Conservation (phyloP, 495 filamentous ascomycete species). For the Evernia prunastri region DNA sequence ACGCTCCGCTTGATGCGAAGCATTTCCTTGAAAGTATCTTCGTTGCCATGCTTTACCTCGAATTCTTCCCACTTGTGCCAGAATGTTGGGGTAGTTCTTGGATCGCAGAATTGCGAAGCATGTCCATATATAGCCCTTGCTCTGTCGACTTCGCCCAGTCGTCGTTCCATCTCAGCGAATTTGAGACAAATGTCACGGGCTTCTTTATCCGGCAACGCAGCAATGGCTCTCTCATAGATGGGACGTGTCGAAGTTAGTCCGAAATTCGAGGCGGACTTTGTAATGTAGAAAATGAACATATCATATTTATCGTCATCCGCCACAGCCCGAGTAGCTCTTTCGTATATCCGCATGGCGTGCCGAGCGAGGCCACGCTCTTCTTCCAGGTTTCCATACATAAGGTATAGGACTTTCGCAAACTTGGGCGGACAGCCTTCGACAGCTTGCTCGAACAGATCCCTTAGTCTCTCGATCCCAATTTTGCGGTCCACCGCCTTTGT, state of each 20-base stretch:
- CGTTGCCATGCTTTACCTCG: conserved; percentile 95
- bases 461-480: conserved; percentile 86
- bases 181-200: conserved; percentile 98
- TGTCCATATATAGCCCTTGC: conserved; percentile 94
- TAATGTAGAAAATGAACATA: conserved; percentile 99
- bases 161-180: conserved; percentile 97
- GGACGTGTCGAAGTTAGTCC: conserved; percentile 90
- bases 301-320: conserved; percentile 91
- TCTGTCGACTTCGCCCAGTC: conserved; percentile 93
- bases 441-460: conserved; percentile 96
- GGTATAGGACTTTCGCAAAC: conserved; percentile 90
- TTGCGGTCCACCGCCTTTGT: conserved; percentile 95
- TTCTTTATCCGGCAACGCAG: conserved; percentile 85
- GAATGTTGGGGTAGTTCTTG: conserved; percentile 78
- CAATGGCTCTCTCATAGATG: conserved; percentile 94
- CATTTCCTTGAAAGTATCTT: conserved; percentile 99
- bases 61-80: conserved; percentile 98
- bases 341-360: conserved; percentile 98
- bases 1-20: conserved; percentile 94
- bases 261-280: conserved; percentile 97
- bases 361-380: conserved; percentile 94
- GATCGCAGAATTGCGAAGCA: conserved; percentile 95
- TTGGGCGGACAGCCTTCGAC: conserved; percentile 91
- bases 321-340: conserved; percentile 91
- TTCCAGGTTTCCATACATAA: conserved; percentile 98